Conservation (phyloP, 1,284 basidiomycete species). For the Coriolopsis trogii region DNA sequence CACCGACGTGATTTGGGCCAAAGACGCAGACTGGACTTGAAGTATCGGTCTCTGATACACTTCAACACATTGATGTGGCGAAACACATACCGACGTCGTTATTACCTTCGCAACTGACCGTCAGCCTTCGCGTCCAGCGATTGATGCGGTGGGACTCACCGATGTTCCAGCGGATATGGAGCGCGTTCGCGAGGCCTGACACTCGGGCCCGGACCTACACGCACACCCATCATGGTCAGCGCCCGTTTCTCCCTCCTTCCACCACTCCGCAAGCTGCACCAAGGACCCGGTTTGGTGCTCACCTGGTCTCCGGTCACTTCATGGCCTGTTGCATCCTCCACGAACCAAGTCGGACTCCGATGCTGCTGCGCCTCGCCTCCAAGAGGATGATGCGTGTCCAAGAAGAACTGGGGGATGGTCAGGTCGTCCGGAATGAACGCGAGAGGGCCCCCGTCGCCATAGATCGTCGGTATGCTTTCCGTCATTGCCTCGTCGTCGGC, state of each 20-base stretch:
- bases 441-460: slow-evolving; percentile 38
- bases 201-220: slow-evolving; percentile 52
- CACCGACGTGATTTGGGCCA: slow-evolving; percentile 68
- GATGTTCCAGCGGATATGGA: slow-evolving; percentile 53
- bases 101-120: slow-evolving; percentile 33
- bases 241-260: neutral
- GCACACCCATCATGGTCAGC: neutral
- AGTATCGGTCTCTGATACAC: slow-evolving; percentile 16
- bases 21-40: slow-evolving; percentile 59
- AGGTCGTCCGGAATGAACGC: slow-evolving; percentile 69
- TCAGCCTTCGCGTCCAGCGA: neutral
- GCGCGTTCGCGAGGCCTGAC: slow-evolving; percentile 62
- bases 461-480: slow-evolving; percentile 18
- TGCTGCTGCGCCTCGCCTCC: slow-evolving; percentile 44
- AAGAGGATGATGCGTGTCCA: slow-evolving; percentile 54
- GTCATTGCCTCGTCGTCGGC: too few relatives aligned
- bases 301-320: slow-evolving; percentile 23
- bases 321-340: slow-evolving; percentile 64
- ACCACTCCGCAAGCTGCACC: slow-evolving; percentile 45
- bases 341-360: slow-evolving; percentile 53
- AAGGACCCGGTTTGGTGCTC: slow-evolving; percentile 41
- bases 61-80: neutral
- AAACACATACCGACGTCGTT: slow-evolving; percentile 53
- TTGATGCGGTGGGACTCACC: slow-evolving; percentile 29
- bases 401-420: slow-evolving; percentile 74